A percentile compares a stretch with the other conserved stretches of the same genome.
Conservation (phyloP, 2,329 filamentous ascomycete species). For the Penicillium hordei region DNA sequence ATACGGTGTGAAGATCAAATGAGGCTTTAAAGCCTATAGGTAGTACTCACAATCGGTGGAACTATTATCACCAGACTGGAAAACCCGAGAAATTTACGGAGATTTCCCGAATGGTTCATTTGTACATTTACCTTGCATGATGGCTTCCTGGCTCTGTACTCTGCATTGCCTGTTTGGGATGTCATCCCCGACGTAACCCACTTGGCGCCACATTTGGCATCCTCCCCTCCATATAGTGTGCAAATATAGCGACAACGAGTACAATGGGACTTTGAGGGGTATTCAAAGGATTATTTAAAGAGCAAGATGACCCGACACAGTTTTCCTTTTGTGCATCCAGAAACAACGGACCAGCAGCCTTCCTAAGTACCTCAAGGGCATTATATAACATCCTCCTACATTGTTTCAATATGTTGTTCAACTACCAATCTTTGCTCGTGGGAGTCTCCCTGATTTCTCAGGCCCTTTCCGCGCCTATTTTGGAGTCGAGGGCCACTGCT, state of each 20-base stretch:
- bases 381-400: neutral
- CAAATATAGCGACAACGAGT: neutral
- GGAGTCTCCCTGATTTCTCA: conserved; percentile 10
- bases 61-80: neutral
- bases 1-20: neutral
- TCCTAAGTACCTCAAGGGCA: neutral
- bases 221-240: neutral
- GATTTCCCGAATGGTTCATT: conserved; percentile 2
- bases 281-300: conserved; percentile 1
- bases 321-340: neutral
- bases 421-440: conserved; percentile 3
- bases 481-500: conserved; percentile 14
- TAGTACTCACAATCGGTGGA: neutral
- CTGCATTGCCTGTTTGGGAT: neutral
- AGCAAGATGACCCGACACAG: neutral
- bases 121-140: neutral
- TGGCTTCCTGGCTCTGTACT: neutral
- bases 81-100: neutral
- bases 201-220: neutral
- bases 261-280: neutral
- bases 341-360: neutral
- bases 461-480: conserved; percentile 10
- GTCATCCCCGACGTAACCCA: neutral
- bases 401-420: conserved; percentile 11
- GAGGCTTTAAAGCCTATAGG: neutral